These are phyloP conservation scores for Ciborinia camelliae DNA, from an alignment of 2,329 filamentous ascomycete species.

Conservation along the genomic window DNA sequence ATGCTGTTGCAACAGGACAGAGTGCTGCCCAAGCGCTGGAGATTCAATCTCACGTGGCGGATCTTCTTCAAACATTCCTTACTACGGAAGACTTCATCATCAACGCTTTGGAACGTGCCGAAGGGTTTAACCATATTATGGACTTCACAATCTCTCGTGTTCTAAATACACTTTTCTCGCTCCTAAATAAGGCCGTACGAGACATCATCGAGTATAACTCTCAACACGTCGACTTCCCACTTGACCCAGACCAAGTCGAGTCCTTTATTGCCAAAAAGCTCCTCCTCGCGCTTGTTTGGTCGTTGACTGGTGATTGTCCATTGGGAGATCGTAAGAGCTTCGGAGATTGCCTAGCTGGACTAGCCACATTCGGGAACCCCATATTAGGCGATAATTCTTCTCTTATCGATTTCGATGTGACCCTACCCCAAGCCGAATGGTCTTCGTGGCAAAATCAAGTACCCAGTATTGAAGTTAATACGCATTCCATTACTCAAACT, in stretches of 20 bases:
- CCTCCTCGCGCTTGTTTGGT: constrained; percentile 89
- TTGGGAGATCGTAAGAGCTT: constrained; percentile 83
- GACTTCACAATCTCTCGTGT: constrained; percentile 90
- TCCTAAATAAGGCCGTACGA: constrained; percentile 89
- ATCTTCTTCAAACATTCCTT: constrained; percentile 72
- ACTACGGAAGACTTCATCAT: constrained; percentile 77
- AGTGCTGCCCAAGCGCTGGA: constrained; percentile 74
- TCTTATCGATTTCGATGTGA: constrained; percentile 93
- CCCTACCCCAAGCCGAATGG: constrained; percentile 85
- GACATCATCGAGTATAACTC: constrained; percentile 94
- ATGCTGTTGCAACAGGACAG: constrained; percentile 72
- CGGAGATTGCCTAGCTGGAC: constrained; percentile 75
- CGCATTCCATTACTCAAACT: constrained; percentile 95
- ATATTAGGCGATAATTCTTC: constrained; percentile 73
- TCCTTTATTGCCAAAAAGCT: constrained; percentile 91
- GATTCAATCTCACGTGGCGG: constrained; percentile 75
- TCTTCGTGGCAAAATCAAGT: constrained; percentile 92
- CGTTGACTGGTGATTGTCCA: constrained; percentile 91
- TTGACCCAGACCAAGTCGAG: constrained; percentile 87
- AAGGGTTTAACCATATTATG: constrained; percentile 92
- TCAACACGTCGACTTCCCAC: constrained; percentile 88
- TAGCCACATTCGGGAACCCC: constrained; percentile 84
- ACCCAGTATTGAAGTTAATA: constrained; percentile 92
- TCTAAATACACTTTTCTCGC: constrained; percentile 87
- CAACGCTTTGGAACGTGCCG: constrained; percentile 71